A percentile compares a stretch with the other conserved stretches of the same genome.
Conservation (phyloP, 169 alveolate species). For the Pseudocohnilembus persalinus region DNA sequence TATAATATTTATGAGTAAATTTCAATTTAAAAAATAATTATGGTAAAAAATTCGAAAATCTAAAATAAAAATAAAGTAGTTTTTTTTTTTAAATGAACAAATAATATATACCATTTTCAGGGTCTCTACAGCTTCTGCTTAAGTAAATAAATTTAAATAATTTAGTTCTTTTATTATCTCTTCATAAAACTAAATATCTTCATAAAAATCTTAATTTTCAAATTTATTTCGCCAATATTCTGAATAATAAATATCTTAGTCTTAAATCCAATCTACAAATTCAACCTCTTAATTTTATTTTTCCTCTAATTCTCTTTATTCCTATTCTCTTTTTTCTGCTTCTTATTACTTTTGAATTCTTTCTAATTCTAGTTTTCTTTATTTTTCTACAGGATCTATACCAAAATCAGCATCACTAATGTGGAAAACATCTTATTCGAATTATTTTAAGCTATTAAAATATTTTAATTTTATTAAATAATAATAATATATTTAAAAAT, state of each 20-base stretch:
- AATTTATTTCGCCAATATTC: not conserved
- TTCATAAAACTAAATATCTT: not conserved
- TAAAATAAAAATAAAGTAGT: no score
- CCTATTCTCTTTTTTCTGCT: not conserved
- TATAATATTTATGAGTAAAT: no score
- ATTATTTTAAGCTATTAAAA: not conserved
- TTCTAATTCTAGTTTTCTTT: not conserved
- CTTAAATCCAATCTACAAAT: no score
- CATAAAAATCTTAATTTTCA: not conserved
- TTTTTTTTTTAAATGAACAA: no score
- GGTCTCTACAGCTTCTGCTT: not conserved
- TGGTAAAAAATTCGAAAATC: no score
- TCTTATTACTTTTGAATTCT: not conserved
- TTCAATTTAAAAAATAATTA: no score
- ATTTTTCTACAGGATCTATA: not conserved
- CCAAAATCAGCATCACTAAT: not conserved
- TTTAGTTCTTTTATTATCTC: not conserved
- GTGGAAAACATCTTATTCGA: not conserved
- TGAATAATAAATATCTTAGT: not conserved
- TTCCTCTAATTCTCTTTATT: not conserved
- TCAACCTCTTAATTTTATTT: not conserved
- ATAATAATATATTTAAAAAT: no score
- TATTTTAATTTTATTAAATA: no score
- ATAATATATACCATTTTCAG: not conserved
- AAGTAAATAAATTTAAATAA: not conserved